A percentile compares a stretch with the other conserved stretches of the same genome.
Evolutionary conservation across 1,284 basidiomycete genomes (phyloP).

Genomic region (Puccinia polysora): DNA sequence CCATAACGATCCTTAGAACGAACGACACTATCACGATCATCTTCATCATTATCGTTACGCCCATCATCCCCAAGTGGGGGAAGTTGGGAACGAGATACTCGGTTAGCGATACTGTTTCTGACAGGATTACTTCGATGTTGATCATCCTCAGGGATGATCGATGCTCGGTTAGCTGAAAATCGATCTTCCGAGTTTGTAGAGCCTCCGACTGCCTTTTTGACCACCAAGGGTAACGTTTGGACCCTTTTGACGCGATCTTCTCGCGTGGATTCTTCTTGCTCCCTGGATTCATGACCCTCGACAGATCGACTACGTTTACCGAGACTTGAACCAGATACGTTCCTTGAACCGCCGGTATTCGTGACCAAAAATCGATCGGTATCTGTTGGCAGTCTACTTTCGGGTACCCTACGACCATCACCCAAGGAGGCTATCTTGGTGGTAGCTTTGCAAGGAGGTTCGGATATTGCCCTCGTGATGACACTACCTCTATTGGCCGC

Average conservation of each 20-base stretch:
- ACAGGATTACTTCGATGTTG: no score
- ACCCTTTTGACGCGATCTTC: neutral
- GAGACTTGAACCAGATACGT: constrained; percentile 34
- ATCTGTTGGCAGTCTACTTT: neutral
- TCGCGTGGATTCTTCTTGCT: neutral
- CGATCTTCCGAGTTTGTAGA: no score
- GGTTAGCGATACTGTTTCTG: no score
- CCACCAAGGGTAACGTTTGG: constrained; percentile 7
- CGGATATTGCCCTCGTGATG: constrained; percentile 3
- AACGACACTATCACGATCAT: neutral
- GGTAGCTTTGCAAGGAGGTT: constrained; percentile 5
- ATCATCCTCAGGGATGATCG: no score
- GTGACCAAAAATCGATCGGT: neutral
- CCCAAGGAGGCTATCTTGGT: neutral
- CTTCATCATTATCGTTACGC: no score
- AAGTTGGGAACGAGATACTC: no score
- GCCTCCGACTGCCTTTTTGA: no score
- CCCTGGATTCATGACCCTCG: neutral
- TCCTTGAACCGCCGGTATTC: neutral
- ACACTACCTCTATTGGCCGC: neutral
- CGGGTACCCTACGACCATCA: neutral
- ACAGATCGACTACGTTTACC: constrained; percentile 35
- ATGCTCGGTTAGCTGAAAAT: no score
- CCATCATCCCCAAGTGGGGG: no score
- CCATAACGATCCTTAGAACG: neutral